A percentile compares a stretch with the other conserved stretches of the same genome.
These are phyloP conservation scores for Guyanaporus albipodus DNA, from an alignment of 768 basidiomycete genomes.

Conservation along the genomic window DNA sequence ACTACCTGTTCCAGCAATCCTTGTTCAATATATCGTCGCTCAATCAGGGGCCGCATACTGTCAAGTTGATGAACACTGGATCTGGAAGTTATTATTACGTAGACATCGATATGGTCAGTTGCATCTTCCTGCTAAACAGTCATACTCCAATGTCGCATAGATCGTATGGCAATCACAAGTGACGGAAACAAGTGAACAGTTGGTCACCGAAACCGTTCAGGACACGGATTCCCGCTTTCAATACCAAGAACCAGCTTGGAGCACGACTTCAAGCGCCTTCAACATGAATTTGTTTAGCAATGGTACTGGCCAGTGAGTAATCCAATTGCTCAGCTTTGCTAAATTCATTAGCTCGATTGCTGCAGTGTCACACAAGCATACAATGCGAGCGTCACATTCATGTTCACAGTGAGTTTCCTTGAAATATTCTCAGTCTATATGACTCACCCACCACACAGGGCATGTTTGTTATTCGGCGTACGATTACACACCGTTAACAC, in stretches of 20 bases:
- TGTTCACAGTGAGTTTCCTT: conserved; percentile 39
- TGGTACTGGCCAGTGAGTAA: conserved; percentile 39
- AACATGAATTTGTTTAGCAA: conserved; percentile 39
- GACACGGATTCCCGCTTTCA: conserved; percentile 38
- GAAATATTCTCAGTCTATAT: too few species aligned
- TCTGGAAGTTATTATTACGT: conserved; percentile 31
- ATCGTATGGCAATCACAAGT: conserved; percentile 29
- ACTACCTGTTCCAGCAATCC: conserved; percentile 35
- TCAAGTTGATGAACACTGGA: conserved; percentile 32
- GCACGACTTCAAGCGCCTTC: conserved; percentile 26
- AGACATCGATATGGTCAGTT: conserved; percentile 45
- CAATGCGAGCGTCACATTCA: conserved; percentile 33
- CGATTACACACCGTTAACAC: neutral
- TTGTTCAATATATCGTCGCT: conserved; percentile 38
- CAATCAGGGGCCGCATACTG: conserved; percentile 33
- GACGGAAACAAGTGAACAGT: conserved; percentile 10
- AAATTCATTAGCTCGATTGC: conserved; percentile 1
- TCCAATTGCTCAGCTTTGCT: too few species aligned
- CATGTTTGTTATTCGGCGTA: conserved; percentile 1
- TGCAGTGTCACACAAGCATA: conserved; percentile 33
- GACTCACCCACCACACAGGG: conserved; percentile 18
- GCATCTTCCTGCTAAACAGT: too few species aligned
- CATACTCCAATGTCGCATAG: conserved; percentile 11
- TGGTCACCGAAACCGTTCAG: conserved; percentile 23
- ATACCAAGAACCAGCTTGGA: conserved; percentile 37